Base-by-base conservation (phyloP, 768 basidiomycete species). In the Boletus rubescentipes region DNA sequence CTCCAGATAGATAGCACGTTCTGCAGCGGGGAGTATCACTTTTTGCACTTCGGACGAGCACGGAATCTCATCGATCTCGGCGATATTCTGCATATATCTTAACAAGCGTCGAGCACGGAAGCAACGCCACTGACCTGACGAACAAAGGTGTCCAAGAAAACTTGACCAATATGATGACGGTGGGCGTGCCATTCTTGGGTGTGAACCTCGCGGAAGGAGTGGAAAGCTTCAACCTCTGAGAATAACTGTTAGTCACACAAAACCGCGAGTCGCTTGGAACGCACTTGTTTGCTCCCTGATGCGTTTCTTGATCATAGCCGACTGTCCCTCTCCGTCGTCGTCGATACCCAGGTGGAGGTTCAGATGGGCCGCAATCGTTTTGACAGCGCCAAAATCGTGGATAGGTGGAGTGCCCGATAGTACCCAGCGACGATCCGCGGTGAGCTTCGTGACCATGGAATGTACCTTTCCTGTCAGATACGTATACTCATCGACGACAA, bases 331-430 rank as follows among this genome's bases (percentile, higher is more conserved):
- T 37, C 82, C 84, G 54, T 92, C 91, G 63, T 96, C 95, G 58
- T 94, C 87, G 32, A 95, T 81, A 49, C 95, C 95, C 32, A 98
- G 81, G 68, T 98, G 93, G n/a, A 97, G 73, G 63, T 86, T 83
- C 52, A 98, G 75, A 71, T 95, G 91, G 1, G 87, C 87, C 3
- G 91, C 87, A 51, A 96, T 96, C 3, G 90, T 93, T 73, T 96
- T 93, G 59, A 98, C 73, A 3, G 93, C 86, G 2, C 83, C 86
- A 67, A 98, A 97, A 68, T 95, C 91, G 53, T 89, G 87, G 49
- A 93, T 87, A 0, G 94, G 94, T 9, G 95, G 95, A 21, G 95
- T 98, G 12, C 95, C 95, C 3, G 95, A 98, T n/a, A 98, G 78
- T 7, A 98, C 91, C 95, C 95, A 98, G 51, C 86, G 88, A 40